Conservation (phyloP, 345 rosid genomes). For the Aethionema arabicum region DNA sequence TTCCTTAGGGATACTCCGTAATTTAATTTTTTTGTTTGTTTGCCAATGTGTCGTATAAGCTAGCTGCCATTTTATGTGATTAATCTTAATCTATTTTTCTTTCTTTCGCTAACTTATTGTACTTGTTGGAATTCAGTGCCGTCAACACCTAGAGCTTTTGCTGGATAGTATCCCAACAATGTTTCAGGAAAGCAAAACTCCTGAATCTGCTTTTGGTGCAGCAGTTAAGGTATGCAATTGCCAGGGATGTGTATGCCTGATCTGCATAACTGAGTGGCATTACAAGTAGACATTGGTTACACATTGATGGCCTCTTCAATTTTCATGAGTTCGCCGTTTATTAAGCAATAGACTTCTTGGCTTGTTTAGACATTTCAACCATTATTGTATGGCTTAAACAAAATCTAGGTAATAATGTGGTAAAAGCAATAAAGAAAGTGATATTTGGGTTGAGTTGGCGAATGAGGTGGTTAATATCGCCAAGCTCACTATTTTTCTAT, state of each 20-base stretch:
- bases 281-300: conserved; percentile 19
- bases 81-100: neutral
- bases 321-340: conserved; percentile 21
- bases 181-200: conserved; percentile 81
- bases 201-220: conserved; percentile 98
- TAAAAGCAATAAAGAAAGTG: conserved; percentile 8
- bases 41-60: conserved; percentile 9
- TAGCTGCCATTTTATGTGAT: conserved; percentile 8
- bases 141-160: conserved; percentile 88
- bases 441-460: conserved; percentile 10
- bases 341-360: conserved; percentile 18
- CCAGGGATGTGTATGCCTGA: conserved; percentile 22
- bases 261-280: conserved; percentile 10
- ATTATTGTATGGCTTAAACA: neutral
- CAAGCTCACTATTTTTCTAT: conserved; percentile 5
- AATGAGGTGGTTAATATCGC: conserved; percentile 5
- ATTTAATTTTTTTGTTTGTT: neutral
- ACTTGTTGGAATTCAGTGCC: conserved; percentile 58
- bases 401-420: neutral
- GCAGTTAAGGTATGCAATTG: conserved; percentile 49
- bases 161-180: conserved; percentile 93
- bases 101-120: conserved; percentile 13
- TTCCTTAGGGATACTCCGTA: conserved; percentile 18
- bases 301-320: conserved; percentile 8
- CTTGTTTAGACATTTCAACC: conserved; percentile 20